Evolutionary conservation across 208 protist species (phyloP), one percentile per base, ranked within the genome.

Genomic region (Tritrichomonas foetus): DNA sequence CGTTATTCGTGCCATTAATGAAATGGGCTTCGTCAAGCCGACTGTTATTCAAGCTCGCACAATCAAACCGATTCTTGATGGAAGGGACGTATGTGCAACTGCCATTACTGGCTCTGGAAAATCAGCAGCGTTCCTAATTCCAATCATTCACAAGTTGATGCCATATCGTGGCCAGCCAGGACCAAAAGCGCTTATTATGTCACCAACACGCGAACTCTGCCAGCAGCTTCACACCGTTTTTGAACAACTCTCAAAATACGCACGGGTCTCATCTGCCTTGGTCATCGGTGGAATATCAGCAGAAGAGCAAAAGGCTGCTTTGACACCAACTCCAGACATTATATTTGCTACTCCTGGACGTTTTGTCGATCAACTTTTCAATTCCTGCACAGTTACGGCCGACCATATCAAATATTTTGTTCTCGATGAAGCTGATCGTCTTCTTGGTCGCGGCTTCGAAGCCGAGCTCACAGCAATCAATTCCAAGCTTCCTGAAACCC

Each of bases 391-490:
- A 53, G 13, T 89, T 33, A 89, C 20, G 39, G 41, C 27, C 22
- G 69, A 78, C 3, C 0, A 50, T 33, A 72, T 95, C 8, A 69
- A 50, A 30, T 95, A 72, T 89, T 94, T 95, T 27, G 93, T 95
- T 0, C 93, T 95, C 14, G 95, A 95, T 92, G 95, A 95, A 94
- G 95, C 95, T 1, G 95, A 96, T 72, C 64, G 95, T 27, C 92
- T 96, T 64, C 95, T 96, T 57, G 53, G 92, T 0, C 96, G 99
- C 95, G 98, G 98, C 69, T 99, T 99, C 94, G 95, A 96, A 53
- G 96, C 99, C 93, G 98, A 99, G 95, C 98, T 99, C 97, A 97
- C 33, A 75, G 97, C 99, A 94, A 99, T 99, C 96, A 96, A 99
- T 50, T 97, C 97, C 66, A 93, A 99, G n/a, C 96, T 99, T 22